Conservation (phyloP, 2,329 filamentous ascomycete species). For the Calonectria fujianensis region DNA sequence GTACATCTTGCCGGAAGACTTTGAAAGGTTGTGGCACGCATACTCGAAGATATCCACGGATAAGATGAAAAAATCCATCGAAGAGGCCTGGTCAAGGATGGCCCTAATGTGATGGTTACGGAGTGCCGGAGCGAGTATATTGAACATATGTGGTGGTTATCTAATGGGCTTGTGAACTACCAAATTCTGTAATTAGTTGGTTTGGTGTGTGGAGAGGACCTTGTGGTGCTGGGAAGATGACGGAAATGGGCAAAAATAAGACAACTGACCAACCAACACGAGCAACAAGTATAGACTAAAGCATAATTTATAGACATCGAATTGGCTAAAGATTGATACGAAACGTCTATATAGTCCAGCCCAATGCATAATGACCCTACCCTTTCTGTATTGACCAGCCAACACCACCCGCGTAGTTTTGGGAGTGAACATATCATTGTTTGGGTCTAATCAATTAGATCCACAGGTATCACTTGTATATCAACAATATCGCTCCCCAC, state of each 20-base stretch:
- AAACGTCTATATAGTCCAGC: conserved; percentile 44
- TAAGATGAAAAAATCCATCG: not conserved
- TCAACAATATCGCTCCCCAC: conserved; percentile 36
- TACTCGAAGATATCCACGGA: not conserved
- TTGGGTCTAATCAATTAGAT: conserved; percentile 29
- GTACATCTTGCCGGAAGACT: not conserved
- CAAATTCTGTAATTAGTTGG: not conserved
- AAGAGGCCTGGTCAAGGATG: not conserved
- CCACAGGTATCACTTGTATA: conserved; percentile 39
- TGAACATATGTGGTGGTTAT: not conserved
- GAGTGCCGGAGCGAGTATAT: not conserved
- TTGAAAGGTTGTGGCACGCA: not conserved
- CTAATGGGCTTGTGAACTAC: not conserved
- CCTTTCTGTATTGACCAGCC: conserved; percentile 41
- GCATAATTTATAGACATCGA: conserved; percentile 33
- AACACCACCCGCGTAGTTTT: conserved; percentile 41
- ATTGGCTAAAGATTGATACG: conserved; percentile 45
- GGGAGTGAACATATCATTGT: conserved; percentile 33
- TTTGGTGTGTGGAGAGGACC: not conserved
- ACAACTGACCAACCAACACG: not conserved
- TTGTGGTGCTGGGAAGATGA: not conserved
- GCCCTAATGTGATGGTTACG: too few species aligned
- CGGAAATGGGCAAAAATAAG: not conserved
- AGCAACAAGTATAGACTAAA: not conserved
- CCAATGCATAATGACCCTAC: conserved; percentile 42